These are phyloP conservation scores for Ogataea allantospora DNA, from an alignment of 805 yeast species.

Conservation along the genomic window DNA sequence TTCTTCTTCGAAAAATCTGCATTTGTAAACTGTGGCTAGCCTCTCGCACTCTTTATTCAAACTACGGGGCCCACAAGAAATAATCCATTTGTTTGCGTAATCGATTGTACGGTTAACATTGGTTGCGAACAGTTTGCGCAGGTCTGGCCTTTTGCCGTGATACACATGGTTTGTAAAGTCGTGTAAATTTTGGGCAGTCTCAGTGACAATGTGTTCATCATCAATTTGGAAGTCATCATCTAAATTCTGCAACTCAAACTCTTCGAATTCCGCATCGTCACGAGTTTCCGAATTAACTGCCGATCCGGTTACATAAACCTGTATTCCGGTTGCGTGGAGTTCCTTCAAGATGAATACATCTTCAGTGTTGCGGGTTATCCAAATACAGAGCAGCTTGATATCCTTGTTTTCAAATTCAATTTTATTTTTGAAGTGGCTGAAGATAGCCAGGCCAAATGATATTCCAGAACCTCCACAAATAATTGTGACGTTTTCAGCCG, in stretches of 20 bases:
- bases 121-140: slow-evolving; percentile 33
- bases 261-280: slow-evolving; percentile 17
- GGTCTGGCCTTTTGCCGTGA: slow-evolving; percentile 44
- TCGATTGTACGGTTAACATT: slow-evolving; percentile 32
- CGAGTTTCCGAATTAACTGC: slow-evolving; percentile 1
- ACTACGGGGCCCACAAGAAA: slow-evolving; percentile 57
- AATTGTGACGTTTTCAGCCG: slow-evolving; percentile 50
- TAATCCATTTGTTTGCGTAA: slow-evolving; percentile 45
- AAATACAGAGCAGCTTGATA: slow-evolving; percentile 41
- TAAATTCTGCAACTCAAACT: slow-evolving; percentile 28
- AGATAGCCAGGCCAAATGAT: slow-evolving; percentile 58
- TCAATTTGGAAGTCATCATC: slow-evolving; percentile 21
- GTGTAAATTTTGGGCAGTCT: background rate
- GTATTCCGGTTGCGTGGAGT: slow-evolving; percentile 35
- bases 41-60: slow-evolving; percentile 40
- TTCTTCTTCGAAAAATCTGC: slow-evolving; percentile 44
- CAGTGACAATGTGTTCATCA: slow-evolving; percentile 7
- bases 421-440: slow-evolving; percentile 37
- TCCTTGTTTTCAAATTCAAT: slow-evolving; percentile 25
- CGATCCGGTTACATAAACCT: slow-evolving; percentile 38
- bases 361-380: slow-evolving; percentile 49
- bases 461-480: slow-evolving; percentile 77
- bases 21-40: slow-evolving; percentile 38
- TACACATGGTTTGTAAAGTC: slow-evolving; percentile 17
- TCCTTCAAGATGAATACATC: slow-evolving; percentile 49